Conservation (phyloP, 257 asterid genomes). For the Ballota nigra region DNA sequence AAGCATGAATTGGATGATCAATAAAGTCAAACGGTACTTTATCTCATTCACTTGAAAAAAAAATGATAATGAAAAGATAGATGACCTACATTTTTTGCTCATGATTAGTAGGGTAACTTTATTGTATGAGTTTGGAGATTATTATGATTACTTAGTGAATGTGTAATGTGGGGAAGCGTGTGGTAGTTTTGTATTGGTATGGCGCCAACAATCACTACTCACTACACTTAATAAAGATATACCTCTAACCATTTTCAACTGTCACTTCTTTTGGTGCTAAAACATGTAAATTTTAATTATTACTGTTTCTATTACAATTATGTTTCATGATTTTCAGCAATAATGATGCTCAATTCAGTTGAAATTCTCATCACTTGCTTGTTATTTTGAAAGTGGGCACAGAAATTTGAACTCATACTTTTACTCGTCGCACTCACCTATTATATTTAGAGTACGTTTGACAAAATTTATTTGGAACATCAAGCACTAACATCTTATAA, state of each 20-base stretch:
- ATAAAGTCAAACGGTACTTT: not conserved
- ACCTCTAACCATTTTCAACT: not conserved
- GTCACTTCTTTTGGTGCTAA: not conserved
- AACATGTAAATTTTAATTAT: not conserved
- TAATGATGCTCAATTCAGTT: not conserved
- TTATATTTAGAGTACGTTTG: too few species aligned
- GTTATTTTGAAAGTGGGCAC: not conserved
- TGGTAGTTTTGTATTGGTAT: not conserved
- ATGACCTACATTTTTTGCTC: not conserved
- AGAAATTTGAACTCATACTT: not conserved
- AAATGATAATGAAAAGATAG: not conserved
- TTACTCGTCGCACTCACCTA: too few species aligned
- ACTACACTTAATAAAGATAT: not conserved
- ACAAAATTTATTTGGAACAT: too few species aligned
- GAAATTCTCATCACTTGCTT: not conserved
- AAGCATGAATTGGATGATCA: not conserved
- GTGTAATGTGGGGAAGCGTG: not conserved
- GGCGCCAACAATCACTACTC: not conserved
- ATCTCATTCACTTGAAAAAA: not conserved
- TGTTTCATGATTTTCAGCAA: not conserved
- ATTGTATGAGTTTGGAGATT: not conserved
- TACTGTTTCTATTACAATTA: not conserved
- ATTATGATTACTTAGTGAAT: not conserved
- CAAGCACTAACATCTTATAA: too few species aligned
- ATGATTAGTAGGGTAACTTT: not conserved